Evolutionary conservation across 805 yeast species (phyloP).

Genomic region (Zygoascus bituminiphila): DNA sequence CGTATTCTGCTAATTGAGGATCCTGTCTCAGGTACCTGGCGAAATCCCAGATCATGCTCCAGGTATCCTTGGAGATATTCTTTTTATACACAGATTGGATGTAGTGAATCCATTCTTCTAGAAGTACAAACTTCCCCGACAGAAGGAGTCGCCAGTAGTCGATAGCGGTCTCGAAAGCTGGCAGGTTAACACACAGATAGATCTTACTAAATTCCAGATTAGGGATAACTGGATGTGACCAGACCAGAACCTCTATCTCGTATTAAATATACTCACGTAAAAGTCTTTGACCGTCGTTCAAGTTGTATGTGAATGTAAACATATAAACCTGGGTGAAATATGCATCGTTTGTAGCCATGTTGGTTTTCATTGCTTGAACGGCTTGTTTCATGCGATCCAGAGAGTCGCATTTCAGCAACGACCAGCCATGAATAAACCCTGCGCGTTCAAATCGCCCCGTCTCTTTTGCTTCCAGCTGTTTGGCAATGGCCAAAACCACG

Average conservation of each 20-base stretch:
- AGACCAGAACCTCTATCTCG: too few species aligned
- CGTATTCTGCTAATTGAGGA: conserved; percentile 50
- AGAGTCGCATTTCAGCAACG: conserved; percentile 19
- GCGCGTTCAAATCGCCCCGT: conserved; percentile 51
- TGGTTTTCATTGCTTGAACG: conserved; percentile 28
- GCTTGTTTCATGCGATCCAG: conserved; percentile 41
- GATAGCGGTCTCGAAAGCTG: conserved; percentile 48
- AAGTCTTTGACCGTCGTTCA: conserved; percentile 52
- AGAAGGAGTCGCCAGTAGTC: conserved; percentile 75
- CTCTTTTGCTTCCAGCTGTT: conserved; percentile 54
- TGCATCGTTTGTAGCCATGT: conserved; percentile 24
- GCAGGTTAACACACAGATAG: conserved; percentile 1
- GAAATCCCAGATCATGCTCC: conserved; percentile 78
- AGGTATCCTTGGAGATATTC: conserved; percentile 60
- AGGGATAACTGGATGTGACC: too few species aligned
- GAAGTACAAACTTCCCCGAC: conserved; percentile 29
- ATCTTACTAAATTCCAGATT: not conserved
- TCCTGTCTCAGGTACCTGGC: conserved; percentile 41
- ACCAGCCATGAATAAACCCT: conserved; percentile 55
- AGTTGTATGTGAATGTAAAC: conserved; percentile 59
- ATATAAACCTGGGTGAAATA: conserved; percentile 55
- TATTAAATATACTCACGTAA: conserved; percentile 33
- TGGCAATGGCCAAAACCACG: conserved; percentile 60
- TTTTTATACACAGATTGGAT: conserved; percentile 36
- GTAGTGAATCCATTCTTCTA: conserved; percentile 48